Evolutionary conservation across 2,329 filamentous ascomycete genomes (phyloP).

Genomic region (Aspergillus calidoustus): DNA sequence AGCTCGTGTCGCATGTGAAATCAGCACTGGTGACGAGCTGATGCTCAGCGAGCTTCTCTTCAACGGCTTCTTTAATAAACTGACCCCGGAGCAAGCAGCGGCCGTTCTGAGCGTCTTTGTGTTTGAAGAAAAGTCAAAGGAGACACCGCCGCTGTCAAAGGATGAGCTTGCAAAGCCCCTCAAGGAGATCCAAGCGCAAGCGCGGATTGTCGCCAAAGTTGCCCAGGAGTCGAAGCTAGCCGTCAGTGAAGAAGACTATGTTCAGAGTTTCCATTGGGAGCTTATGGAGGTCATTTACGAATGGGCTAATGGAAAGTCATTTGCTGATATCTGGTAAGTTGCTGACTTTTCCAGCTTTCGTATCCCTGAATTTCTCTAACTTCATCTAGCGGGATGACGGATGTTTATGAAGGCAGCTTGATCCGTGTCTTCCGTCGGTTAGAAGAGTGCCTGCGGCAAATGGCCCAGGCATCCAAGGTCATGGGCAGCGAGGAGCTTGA

Average conservation of each 20-base stretch:
- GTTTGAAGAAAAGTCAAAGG: conserved; percentile 92
- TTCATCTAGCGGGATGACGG: conserved; percentile 87
- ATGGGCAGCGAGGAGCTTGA: conserved; percentile 97
- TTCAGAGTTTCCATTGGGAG: conserved; percentile 87
- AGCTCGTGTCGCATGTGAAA: conserved; percentile 95
- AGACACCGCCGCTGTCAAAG: conserved; percentile 66
- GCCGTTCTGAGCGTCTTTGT: conserved; percentile 91
- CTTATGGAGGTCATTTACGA: conserved; percentile 95
- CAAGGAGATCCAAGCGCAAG: conserved; percentile 84
- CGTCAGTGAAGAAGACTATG: conserved; percentile 94
- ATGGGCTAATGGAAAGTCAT: conserved; percentile 89
- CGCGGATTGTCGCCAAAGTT: conserved; percentile 86
- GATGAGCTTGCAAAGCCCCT: conserved; percentile 87
- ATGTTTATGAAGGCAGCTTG: conserved; percentile 93
- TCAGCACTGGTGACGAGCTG: conserved; percentile 93
- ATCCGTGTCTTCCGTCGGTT: conserved; percentile 95
- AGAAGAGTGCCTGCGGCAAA: conserved; percentile 91
- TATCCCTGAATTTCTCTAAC: conserved; percentile 9
- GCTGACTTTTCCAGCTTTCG: neutral
- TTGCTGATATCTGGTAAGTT: conserved; percentile 91
- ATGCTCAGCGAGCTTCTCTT: conserved; percentile 92
- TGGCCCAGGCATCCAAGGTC: conserved; percentile 93
- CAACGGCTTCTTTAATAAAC: conserved; percentile 96
- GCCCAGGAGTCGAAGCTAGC: conserved; percentile 92
- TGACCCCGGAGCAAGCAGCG: conserved; percentile 85